phyloP scores from a whole-genome alignment of 257 asterid genomes.

The Przewalskia tangutica region DNA sequence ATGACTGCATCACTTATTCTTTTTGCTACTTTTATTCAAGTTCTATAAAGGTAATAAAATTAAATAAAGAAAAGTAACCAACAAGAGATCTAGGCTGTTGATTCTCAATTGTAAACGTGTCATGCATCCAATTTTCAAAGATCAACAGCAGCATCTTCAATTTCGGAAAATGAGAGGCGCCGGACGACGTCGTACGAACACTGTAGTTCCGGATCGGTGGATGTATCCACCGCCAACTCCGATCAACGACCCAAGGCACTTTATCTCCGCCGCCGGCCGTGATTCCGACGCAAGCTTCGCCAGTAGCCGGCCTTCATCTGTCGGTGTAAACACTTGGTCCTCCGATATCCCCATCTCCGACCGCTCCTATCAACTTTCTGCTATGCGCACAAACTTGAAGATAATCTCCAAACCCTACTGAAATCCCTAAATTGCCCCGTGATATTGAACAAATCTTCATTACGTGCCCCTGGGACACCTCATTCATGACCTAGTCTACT shows the following conservation, averaged over 20 bases:
- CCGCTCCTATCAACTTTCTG: constrained; percentile 54
- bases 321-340: constrained; percentile 31
- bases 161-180: constrained; percentile 40
- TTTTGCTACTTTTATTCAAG: too few species aligned
- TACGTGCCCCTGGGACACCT: constrained; percentile 85
- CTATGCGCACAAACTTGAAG: constrained; percentile 55
- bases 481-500: constrained; percentile 73
- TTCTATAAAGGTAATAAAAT: too few species aligned
- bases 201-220: constrained; percentile 48
- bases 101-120: too few species aligned
- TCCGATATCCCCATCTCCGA: constrained; percentile 43
- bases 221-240: constrained; percentile 91
- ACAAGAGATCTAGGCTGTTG: constrained; percentile 15
- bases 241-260: constrained; percentile 52
- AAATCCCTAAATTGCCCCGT: constrained; percentile 60
- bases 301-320: constrained; percentile 70
- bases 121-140: neutral
- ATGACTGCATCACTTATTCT: too few species aligned
- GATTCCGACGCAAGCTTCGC: constrained; percentile 90
- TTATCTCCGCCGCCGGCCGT: constrained; percentile 41
- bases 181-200: constrained; percentile 50
- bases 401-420: constrained; percentile 34
- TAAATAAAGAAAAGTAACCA: too few species aligned
- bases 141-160: neutral
- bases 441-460: constrained; percentile 65